Percentiles rank a stretch among this genome's conserved stretches.
These are phyloP conservation scores for Fusarium xyrophilum DNA, from an alignment of 2,329 filamentous ascomycete genomes.

Conservation along the genomic window DNA sequence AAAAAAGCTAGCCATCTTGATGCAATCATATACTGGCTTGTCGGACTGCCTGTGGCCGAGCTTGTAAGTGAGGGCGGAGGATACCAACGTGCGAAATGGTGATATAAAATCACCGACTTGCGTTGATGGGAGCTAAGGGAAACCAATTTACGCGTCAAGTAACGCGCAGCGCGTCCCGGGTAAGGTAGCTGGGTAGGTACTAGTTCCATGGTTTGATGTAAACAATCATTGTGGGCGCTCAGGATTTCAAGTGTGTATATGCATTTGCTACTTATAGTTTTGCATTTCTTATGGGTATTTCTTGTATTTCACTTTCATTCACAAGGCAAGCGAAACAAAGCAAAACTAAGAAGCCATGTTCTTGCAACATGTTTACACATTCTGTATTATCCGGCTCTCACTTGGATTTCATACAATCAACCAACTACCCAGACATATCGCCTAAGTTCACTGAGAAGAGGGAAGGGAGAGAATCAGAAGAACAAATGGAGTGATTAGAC, in stretches of 20 bases:
- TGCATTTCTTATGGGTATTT: too few species aligned
- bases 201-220: background rate
- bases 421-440: background rate
- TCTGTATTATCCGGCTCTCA: background rate
- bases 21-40: background rate
- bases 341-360: background rate
- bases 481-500: background rate
- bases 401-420: background rate
- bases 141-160: slow-evolving; percentile 45
- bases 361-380: background rate
- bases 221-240: background rate
- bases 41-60: background rate
- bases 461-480: background rate
- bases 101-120: slow-evolving; percentile 5
- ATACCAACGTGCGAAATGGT: background rate
- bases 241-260: background rate
- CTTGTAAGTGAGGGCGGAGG: background rate
- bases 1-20: slow-evolving; percentile 86
- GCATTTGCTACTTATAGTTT: background rate
- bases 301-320: background rate
- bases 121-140: slow-evolving; percentile 21
- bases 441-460: background rate
- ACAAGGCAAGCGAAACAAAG: background rate
- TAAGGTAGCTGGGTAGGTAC: background rate
- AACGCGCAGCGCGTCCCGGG: slow-evolving; percentile 33